Percentiles rank a stretch among this genome's conserved stretches.
Conservation (phyloP, 2,329 filamentous ascomycete genomes). For the Penicillium sp. region DNA sequence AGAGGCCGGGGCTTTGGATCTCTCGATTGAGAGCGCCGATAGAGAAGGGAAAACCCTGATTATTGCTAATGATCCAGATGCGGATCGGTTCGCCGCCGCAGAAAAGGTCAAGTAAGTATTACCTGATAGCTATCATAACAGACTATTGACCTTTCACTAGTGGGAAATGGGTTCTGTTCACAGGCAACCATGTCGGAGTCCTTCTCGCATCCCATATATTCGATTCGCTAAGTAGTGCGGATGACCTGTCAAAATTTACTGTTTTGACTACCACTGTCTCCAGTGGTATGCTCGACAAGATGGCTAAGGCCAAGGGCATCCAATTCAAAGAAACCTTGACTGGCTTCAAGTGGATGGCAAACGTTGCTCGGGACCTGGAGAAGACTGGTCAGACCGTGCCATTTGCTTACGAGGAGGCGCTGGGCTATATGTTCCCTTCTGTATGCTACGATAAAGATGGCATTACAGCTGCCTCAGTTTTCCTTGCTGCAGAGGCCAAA, state of each 20-base stretch:
- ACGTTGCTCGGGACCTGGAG: constrained; percentile 55
- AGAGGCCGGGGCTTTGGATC: constrained; percentile 60
- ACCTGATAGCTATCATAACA: background rate
- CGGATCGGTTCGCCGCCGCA: constrained; percentile 62
- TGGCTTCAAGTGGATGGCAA: constrained; percentile 68
- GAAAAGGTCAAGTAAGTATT: constrained; percentile 51
- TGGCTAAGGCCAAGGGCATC: constrained; percentile 56
- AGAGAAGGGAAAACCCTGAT: constrained; percentile 50
- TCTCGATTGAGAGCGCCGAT: constrained; percentile 58
- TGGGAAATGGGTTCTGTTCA: constrained; percentile 59
- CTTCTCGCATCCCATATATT: constrained; percentile 59
- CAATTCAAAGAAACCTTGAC: constrained; percentile 62
- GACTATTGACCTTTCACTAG: constrained; percentile 22
- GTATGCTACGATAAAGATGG: constrained; percentile 66
- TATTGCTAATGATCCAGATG: constrained; percentile 64
- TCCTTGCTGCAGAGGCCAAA: constrained; percentile 54
- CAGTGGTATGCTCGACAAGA: constrained; percentile 59
- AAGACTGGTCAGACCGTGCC: constrained; percentile 50
- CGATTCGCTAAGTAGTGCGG: constrained; percentile 41
- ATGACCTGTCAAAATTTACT: constrained; percentile 43
- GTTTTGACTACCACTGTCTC: constrained; percentile 65
- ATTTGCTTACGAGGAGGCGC: constrained; percentile 64
- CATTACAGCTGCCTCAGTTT: constrained; percentile 59
- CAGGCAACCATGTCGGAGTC: constrained; percentile 64
- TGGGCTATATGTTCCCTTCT: constrained; percentile 64